Conservation (phyloP, 164 flowering plant genomes). For the Macadamia integrifolia region DNA sequence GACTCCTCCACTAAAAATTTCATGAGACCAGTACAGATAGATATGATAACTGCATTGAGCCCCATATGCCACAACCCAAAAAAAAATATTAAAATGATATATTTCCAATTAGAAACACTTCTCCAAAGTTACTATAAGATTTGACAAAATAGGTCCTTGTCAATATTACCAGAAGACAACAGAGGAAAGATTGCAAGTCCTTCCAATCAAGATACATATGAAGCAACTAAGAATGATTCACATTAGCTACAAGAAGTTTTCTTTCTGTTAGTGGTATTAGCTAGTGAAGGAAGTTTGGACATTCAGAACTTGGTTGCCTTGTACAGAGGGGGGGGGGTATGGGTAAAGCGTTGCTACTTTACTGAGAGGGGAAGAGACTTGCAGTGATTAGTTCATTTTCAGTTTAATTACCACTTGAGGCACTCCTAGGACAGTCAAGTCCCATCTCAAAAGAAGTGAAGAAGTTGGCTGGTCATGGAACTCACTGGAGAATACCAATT, state of each 20-base stretch:
- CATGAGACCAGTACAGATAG: constrained; percentile 1
- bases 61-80: background rate
- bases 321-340: background rate
- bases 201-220: too few relatives aligned
- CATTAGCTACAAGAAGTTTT: too few relatives aligned
- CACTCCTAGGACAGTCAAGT: constrained; percentile 3
- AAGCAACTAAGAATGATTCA: too few relatives aligned
- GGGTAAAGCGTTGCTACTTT: too few relatives aligned
- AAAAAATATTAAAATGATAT: too few relatives aligned
- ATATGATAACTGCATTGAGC: constrained; percentile 4
- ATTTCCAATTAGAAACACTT: too few relatives aligned
- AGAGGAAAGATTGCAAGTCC: background rate
- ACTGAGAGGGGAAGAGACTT: background rate
- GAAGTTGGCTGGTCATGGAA: constrained; percentile 14
- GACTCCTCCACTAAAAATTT: constrained; percentile 55
- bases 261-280: too few relatives aligned
- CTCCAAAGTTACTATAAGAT: too few relatives aligned
- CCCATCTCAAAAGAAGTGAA: constrained; percentile 29
- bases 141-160: background rate
- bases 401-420: constrained; percentile 1
- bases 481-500: too few relatives aligned
- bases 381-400: background rate
- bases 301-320: background rate
- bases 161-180: background rate
- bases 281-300: too few relatives aligned